Percentiles rank a stretch among this genome's conserved stretches.
Evolutionary conservation across 768 basidiomycete genomes (phyloP).

Genomic region (Psilocybe cyanescens): DNA sequence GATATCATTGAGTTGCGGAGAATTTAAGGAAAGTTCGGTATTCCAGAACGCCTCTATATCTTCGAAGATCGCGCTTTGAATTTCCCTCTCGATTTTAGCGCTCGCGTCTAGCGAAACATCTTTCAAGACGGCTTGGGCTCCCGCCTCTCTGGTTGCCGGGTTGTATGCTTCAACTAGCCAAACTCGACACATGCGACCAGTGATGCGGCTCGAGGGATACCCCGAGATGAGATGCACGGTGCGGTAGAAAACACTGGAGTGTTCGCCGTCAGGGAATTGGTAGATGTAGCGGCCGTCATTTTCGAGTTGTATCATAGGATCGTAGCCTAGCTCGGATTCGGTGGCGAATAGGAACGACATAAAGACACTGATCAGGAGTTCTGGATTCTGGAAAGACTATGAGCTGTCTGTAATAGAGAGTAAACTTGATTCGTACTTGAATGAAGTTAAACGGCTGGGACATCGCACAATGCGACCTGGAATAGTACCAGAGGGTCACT

Average conservation of each 20-base stretch:
- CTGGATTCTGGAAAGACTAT: conserved; percentile 17
- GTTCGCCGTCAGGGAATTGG: conserved; percentile 1
- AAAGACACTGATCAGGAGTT: conserved; percentile 18
- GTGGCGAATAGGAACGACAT: conserved; percentile 22
- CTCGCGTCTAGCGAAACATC: conserved; percentile 21
- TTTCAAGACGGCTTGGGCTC: conserved; percentile 13
- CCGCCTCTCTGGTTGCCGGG: background rate
- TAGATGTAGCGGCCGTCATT: conserved; percentile 7
- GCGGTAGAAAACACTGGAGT: conserved; percentile 9
- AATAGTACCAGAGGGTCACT: background rate
- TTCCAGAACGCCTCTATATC: conserved; percentile 4
- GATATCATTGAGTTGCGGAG: background rate
- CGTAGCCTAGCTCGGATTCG: conserved; percentile 21
- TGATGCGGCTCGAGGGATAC: conserved; percentile 13
- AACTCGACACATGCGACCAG: conserved; percentile 16
- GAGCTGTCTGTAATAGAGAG: background rate
- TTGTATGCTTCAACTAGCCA: background rate
- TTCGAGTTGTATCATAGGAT: conserved; percentile 11
- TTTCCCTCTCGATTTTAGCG: conserved; percentile 15
- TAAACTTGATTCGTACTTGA: background rate
- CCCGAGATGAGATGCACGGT: conserved; percentile 10
- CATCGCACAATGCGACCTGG: background rate
- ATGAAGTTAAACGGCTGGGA: background rate
- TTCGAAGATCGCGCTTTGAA: conserved; percentile 17
- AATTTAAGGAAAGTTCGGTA: no score